Conservation (phyloP, 805 yeast species). For the Nakazawaea wyomingensis region DNA sequence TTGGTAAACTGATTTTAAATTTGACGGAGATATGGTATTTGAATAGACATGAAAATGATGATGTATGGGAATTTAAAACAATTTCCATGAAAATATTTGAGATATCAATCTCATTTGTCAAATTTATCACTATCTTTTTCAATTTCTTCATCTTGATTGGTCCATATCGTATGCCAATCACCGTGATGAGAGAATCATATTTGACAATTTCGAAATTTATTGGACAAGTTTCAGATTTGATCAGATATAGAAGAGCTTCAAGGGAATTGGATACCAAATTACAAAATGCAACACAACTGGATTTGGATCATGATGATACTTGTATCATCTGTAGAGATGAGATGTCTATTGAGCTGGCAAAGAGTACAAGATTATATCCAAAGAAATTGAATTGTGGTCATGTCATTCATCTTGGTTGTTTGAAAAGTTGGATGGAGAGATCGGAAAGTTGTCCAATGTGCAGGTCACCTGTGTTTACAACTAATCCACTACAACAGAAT, state of each 20-base stretch:
- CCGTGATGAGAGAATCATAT: constrained; percentile 26
- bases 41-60: constrained; percentile 45
- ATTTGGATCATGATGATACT: constrained; percentile 56
- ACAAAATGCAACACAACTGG: constrained; percentile 55
- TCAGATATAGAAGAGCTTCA: constrained; percentile 38
- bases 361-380: constrained; percentile 49
- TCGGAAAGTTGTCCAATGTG: constrained; percentile 94
- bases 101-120: constrained; percentile 42
- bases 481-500: constrained; percentile 1
- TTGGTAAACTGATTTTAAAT: constrained; percentile 44
- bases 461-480: constrained; percentile 58
- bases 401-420: constrained; percentile 82
- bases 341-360: constrained; percentile 45
- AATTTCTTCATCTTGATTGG: constrained; percentile 41
- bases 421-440: constrained; percentile 88
- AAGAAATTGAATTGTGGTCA: constrained; percentile 82
- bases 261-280: constrained; percentile 61
- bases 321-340: constrained; percentile 94
- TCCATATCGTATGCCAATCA: constrained; percentile 26
- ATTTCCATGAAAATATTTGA: constrained; percentile 55
- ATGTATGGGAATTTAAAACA: constrained; percentile 68
- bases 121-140: constrained; percentile 40
- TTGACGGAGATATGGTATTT: constrained; percentile 52
- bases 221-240: constrained; percentile 32
- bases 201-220: constrained; percentile 21